Base-by-base conservation (phyloP, 1,284 basidiomycete species). In the Sanguinoderma infundibulare region DNA sequence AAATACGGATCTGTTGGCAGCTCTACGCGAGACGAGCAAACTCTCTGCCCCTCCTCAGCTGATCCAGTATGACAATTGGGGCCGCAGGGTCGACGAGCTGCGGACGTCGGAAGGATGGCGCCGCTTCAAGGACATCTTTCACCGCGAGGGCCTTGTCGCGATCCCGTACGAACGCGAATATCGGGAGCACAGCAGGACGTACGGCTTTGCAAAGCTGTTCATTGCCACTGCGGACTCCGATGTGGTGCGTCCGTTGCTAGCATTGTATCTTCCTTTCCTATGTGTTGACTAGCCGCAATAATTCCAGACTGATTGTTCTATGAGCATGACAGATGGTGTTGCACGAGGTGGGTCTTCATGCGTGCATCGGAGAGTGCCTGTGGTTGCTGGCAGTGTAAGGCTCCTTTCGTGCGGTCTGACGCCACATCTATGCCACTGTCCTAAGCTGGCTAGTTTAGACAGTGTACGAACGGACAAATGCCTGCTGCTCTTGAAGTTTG, bases 321-420 rank as follows among this genome's bases (percentile, higher is more conserved):
- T 91, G 65, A 86, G 85, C 44, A 93, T 93, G 91, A 90, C 90
- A 0, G 91, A 94, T 69, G 91, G 91, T 0, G 81, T 82, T 36
- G 89, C 91, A 5, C 77, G 90, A 68, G 79, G 83, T 82, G 42
- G 8, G 68, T 66, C 30, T 26, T 12, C 57, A 26, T 51, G 14
- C 24, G 24, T 26, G 14, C 17, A 46, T 17, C 24, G 42, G 39
- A 46, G 24, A 7, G 2, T n/a, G n/a, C n/a, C n/a, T n/a, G 24
- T 46, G 24, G 42, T 44, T 24, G 22, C 42, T 2, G 14, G 24
- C 24, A 15, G 24, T 24, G 12, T 12, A 26, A 44, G 2, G 42
- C 42, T 26, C 12, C 24, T 20, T 20, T 14, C 24, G 42, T 24
- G 22, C 14, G 24, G 22, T 40, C 26, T 26, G n/a, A n/a, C n/a